Percentiles rank a stretch among this genome's conserved stretches.
Conservation (phyloP, 495 filamentous ascomycete genomes). For the Penicillium pancosmium region DNA sequence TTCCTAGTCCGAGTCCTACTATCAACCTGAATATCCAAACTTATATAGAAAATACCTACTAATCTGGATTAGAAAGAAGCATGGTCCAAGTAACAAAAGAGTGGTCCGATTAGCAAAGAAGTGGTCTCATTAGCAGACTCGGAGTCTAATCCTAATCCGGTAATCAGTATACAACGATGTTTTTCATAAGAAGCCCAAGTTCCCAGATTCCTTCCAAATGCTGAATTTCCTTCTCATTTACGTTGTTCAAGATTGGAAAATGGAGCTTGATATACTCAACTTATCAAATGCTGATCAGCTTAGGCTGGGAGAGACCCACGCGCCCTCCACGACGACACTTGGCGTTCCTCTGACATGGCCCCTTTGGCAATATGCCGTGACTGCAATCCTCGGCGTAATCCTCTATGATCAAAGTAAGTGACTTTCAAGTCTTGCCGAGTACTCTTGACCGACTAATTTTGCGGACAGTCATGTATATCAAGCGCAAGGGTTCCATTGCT, state of each 20-base stretch:
- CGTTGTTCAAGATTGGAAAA: not conserved
- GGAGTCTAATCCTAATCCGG: constrained; percentile 1
- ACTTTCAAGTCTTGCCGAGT: not conserved
- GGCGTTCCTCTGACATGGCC: constrained; percentile 15
- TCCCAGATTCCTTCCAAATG: not conserved
- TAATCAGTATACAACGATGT: not conserved
- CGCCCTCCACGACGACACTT: too few relatives aligned
- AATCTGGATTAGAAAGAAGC: too few relatives aligned
- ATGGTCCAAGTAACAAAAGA: too few relatives aligned
- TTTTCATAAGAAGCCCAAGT: not conserved
- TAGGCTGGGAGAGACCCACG: not conserved
- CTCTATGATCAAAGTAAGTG: constrained; percentile 39
- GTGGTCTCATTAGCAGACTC: not conserved
- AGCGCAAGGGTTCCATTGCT: constrained; percentile 77
- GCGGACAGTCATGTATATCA: constrained; percentile 71
- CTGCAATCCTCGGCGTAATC: constrained; percentile 27
- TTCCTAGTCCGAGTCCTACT: too few relatives aligned
- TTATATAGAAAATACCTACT: too few relatives aligned
- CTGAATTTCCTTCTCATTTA: not conserved
- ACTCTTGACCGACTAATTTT: not conserved
- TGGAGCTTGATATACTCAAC: not conserved
- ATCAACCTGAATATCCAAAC: too few relatives aligned
- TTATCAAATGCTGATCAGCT: not conserved
- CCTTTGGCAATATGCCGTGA: constrained; percentile 34
- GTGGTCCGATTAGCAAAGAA: too few relatives aligned